Evolutionary conservation across 2,329 filamentous ascomycete genomes (phyloP), one percentile per base, ranked within the genome.

Genomic region (Dothidotthia symphoricarpi): DNA sequence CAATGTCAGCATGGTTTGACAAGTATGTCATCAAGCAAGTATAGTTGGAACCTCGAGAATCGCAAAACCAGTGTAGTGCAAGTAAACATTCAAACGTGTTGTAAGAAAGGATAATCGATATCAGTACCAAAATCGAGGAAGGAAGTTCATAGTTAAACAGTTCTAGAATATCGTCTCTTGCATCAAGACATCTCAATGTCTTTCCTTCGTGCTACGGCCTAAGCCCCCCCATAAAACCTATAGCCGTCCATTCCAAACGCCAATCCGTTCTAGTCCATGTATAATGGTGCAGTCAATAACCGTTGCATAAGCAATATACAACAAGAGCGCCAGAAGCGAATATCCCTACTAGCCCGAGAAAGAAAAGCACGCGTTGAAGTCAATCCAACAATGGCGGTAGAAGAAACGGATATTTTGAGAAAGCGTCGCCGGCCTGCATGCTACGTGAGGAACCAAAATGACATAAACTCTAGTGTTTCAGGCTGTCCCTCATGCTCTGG

Each of bases 401-500:
- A 42, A 32, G 30, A 43, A n/a, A 47, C 42, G 24, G 41, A 26
- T 33, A 41, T 34, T 34, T 38, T 43, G 36, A 33, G 11, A 34
- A 36, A 48, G 34, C 25, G 44, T 39, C 36, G 36, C 42, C 43
- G 41, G 39, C 40, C 37, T 48, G 35, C 35, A 35, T 26, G 28
- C 11, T 45, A 30, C 31, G 45, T 48, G 36, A 29, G 33, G 30
- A 41, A 37, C 24, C 31, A 35, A 22, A 26, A 28, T 10, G 6
- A 3, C 6, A 22, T n/a, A 12, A 16, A 24, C 16, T 42, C 39
- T 61, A 66, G 22, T 53, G 52, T 51, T 91, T 90, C 44, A 88
- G 75, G 12, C 85, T 85, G 67, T 97, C 91, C 59, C 87, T 81
- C 77, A 83, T 88, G 73, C 90, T 96, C 71, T 90, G 84, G 49